Evolutionary conservation across 73 alveolate species (phyloP).

Genomic region (Breviolum minutum): DNA sequence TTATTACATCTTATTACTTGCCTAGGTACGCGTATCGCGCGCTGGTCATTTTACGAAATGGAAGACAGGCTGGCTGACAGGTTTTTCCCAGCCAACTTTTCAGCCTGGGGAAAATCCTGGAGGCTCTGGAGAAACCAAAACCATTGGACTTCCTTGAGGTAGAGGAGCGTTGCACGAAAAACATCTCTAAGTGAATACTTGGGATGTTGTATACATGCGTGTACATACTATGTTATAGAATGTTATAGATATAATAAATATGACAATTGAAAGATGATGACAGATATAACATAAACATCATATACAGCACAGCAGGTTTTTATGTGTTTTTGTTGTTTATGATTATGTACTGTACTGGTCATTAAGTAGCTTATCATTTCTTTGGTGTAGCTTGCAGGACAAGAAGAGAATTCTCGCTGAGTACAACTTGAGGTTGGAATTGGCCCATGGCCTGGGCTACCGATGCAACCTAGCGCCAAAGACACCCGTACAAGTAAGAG

Average conservation of each 20-base stretch:
- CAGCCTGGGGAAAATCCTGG: neutral
- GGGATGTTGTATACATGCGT: neutral
- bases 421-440: conserved; percentile 64
- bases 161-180: neutral
- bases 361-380: neutral
- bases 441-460: neutral
- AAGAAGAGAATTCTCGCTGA: conserved; percentile 79
- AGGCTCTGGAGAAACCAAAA: conserved; percentile 52
- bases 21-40: conserved; percentile 86
- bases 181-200: too few relatives aligned
- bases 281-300: too few relatives aligned
- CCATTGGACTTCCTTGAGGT: conserved; percentile 29
- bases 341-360: neutral
- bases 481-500: too few relatives aligned
- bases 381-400: neutral
- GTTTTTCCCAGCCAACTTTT: neutral
- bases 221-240: too few relatives aligned
- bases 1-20: neutral
- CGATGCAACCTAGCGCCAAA: too few relatives aligned
- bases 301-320: too few relatives aligned
- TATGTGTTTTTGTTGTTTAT: too few relatives aligned
- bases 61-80: conserved; percentile 31
- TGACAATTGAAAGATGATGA: too few relatives aligned
- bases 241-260: too few relatives aligned
- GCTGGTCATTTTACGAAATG: conserved; percentile 64